Conservation (phyloP, 2,329 filamentous ascomycete species). For the Aureobasidium pullulans region DNA sequence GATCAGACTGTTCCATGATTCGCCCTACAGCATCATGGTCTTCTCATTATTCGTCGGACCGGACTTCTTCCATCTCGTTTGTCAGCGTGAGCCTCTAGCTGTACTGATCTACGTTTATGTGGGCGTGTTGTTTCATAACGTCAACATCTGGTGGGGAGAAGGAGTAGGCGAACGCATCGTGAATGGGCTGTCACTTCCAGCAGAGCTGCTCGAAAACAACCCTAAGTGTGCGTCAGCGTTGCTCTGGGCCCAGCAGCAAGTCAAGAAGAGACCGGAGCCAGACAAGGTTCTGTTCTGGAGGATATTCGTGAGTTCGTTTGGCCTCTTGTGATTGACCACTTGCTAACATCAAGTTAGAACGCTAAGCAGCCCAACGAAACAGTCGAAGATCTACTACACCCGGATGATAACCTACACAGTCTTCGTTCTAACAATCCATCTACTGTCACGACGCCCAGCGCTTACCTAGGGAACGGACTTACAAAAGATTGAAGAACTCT, state of each 20-base stretch:
- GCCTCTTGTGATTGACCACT: not conserved
- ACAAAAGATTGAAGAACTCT: not conserved
- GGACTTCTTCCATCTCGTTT: not conserved
- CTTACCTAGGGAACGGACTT: not conserved
- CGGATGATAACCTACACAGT: not conserved
- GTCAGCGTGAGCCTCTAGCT: not conserved
- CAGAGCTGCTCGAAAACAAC: not conserved
- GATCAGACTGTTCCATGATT: not conserved
- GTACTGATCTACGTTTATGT: not conserved
- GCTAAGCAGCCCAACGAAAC: not conserved
- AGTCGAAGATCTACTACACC: not conserved
- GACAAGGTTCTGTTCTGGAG: not conserved
- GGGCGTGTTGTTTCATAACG: not conserved
- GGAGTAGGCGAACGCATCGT: not conserved
- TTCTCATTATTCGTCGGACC: constrained; percentile 6
- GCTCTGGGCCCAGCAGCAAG: not conserved
- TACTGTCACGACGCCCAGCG: not conserved
- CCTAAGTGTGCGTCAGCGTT: not conserved
- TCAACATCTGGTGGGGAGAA: constrained; percentile 5
- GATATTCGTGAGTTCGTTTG: not conserved
- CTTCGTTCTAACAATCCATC: constrained; percentile 2
- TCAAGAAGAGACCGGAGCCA: not conserved
- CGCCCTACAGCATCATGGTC: not conserved
- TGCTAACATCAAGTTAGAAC: not conserved
- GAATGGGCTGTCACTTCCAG: not conserved